Base-by-base conservation (phyloP, 495 filamentous ascomycete genomes). In the Paragyromitra xinjiangensis region DNA sequence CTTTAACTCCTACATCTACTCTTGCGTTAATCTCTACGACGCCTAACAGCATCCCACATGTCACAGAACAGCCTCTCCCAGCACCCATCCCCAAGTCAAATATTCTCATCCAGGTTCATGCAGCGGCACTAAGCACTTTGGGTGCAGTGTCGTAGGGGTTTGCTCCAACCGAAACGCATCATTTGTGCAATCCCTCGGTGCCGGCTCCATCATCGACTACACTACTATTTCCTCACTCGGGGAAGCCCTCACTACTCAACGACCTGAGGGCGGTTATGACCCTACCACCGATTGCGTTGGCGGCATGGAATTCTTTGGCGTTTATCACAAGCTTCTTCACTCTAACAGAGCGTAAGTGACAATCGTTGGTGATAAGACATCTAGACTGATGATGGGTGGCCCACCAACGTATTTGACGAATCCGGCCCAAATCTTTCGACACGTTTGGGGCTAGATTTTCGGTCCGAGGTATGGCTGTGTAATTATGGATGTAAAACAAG, bases 281-380 rank as follows among this genome's bases (percentile, higher is more conserved):
- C 62, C 80, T 16, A 59, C 81, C 12, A 61, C 81, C 29, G 81
- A 83, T 44, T 83, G 80, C 24, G 81, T 81, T 55, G 80, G 81
- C 14, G 80, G 81, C 1, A 81, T 59, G 1, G 75, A 75, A 19
- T 45, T 80, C 14, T 44, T 83, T 16, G 16, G 65, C 1, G 24
- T 53, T 34, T 82, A 81, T 65, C 22, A 62, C 40, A 45, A 79
- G 62, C 53, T 81, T 16, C 72, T 82, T 16, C 72, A 79, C 14
- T 64, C 75, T 8, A 51, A 58, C 7, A 74, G 81, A 16, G 73
- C 81, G 40, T 83, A 81, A 53, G 73, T 82, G 9, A 83, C 81
- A 0, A 80, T 83, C 24, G 81, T 83, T 16, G 81, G 81, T 11
- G 77, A 81, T 48, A 83, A 83, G 59, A 79, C 81, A 16, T 59